phyloP scores from a whole-genome alignment of 106 monocot genomes.

The Triglochin maritima region DNA sequence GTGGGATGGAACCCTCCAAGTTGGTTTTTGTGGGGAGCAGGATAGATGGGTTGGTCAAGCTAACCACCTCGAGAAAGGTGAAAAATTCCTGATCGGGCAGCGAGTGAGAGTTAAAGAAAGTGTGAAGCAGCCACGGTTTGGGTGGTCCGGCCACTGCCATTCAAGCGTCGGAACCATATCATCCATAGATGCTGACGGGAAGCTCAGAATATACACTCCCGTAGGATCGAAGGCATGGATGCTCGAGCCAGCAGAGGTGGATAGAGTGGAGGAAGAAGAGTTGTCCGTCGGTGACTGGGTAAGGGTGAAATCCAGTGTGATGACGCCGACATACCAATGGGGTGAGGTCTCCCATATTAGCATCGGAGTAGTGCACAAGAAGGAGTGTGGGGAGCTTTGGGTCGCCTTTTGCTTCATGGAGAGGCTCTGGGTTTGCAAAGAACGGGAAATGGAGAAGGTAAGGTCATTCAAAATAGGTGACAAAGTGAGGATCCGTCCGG shows the following conservation, averaged over 20 bases:
- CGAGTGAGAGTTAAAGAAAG: slow-evolving; percentile 50
- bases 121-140: slow-evolving; percentile 88
- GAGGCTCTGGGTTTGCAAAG: slow-evolving; percentile 81
- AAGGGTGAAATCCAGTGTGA: slow-evolving; percentile 44
- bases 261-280: slow-evolving; percentile 72
- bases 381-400: slow-evolving; percentile 61
- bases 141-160: slow-evolving; percentile 88
- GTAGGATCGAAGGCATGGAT: slow-evolving; percentile 84
- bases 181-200: slow-evolving; percentile 92
- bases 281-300: slow-evolving; percentile 87
- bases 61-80: slow-evolving; percentile 42
- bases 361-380: slow-evolving; percentile 76
- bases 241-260: slow-evolving; percentile 89
- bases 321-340: slow-evolving; percentile 87
- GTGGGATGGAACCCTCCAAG: slow-evolving; percentile 81
- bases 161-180: slow-evolving; percentile 70
- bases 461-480: slow-evolving; percentile 71
- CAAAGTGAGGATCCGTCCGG: slow-evolving; percentile 65
- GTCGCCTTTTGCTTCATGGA: slow-evolving; percentile 87
- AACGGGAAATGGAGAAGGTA: slow-evolving; percentile 76
- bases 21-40: slow-evolving; percentile 88
- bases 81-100: slow-evolving; percentile 48
- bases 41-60: slow-evolving; percentile 80
- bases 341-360: slow-evolving; percentile 76
- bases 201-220: slow-evolving; percentile 75